Base-by-base conservation (phyloP, 2,329 filamentous ascomycete species). In the Exophiala sideris region DNA sequence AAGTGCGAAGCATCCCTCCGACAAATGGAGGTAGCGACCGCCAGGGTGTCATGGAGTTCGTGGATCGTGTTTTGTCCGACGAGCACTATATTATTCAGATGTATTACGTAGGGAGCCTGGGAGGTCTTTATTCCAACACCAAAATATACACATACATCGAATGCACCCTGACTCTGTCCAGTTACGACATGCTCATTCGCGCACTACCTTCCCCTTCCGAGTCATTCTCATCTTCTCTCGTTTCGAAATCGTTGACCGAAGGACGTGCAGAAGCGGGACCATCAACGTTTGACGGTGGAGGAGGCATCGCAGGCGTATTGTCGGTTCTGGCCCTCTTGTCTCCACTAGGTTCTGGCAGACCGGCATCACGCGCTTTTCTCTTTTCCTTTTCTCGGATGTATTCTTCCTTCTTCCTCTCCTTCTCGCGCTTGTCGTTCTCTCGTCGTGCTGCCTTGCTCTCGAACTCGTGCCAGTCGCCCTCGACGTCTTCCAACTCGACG, bases 401-500 rank as follows among this genome's bases (percentile, higher is more conserved):
- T 60, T 73, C 74, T 53, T 77, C 73, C 59, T 73, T 73, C 75
- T 73, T 52, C 66, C 72, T 76, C 64, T 84, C 82, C 58, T 79
- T 78, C 56, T 86, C 82, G 50, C 83, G 56, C 34, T 57, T 82
- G 69, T 94, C 89, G 64, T 91, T 92, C 70, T 96, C 91, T 63
- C 94, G 94, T 32, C 94, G 81, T 21, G 96, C 78, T 12, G 91
- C 91, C 74, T 99, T 99, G 52, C 90, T 95, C 74, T 99, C 94
- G 66, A 97, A 96, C 69, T 99, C 94, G 68, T 99, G 94, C 94
- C 94, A 99, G 65, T 99, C 94, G 18, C 94, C 94, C 64, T 94
- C 84, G 29, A 99, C 80, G 45, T 85, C 77, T 56, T 86, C 84
- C 46, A 99, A 80, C 84, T 96, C 91, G 60, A 86, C 77, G 38